Base-by-base conservation (phyloP, 306 rosid genomes). In the Begonia masoniana region DNA sequence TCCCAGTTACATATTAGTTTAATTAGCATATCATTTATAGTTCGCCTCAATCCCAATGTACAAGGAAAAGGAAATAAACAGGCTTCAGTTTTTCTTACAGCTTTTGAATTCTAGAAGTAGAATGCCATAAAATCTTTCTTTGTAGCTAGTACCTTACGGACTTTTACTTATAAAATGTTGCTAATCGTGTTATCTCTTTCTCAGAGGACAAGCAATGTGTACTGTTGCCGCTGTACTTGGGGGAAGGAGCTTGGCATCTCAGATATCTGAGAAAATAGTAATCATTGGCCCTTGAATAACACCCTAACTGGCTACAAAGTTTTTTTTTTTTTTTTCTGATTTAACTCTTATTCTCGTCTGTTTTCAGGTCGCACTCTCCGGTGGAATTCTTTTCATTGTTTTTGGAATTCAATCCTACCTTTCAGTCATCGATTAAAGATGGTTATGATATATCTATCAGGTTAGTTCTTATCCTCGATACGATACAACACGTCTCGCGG, bases 181-280 rank as follows among this genome's bases (percentile, higher is more conserved):
- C 59, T 59, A 19, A 62, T 21, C 4, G 15, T 17, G 55, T 36
- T 41, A 51, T 64, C 21, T 58, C 46, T 57, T 31, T 66, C 55
- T 60, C 74, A 88, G 95, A 64, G 97, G 89, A 26, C 95, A 88
- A 50, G 86, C 97, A 7, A 66, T 88, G 65, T 88, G 97, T 72
- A 88, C 97, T 45, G 26, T 75, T 58, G 97, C 95, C 62, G 89
- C 95, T 56, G 95, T 85, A 56, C 19, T 88, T 58, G 95, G 95
- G 51, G 97, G 97, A 59, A 85, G 84, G 83, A 82, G 87, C 76
- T 76, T 88, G 82, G 97, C 97, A 43, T 84, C 97, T 54, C 95
- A 74, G 62, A 88, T 88, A 62, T 88, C 97, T 53, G 97, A 88
- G 62, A 85, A 80, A 82, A 62, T 84, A 39, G 95, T 88, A 85